Evolutionary conservation across 2,329 filamentous ascomycete species (phyloP), one percentile per base, ranked within the genome.

Genomic region (Fonsecaea nubica): DNA sequence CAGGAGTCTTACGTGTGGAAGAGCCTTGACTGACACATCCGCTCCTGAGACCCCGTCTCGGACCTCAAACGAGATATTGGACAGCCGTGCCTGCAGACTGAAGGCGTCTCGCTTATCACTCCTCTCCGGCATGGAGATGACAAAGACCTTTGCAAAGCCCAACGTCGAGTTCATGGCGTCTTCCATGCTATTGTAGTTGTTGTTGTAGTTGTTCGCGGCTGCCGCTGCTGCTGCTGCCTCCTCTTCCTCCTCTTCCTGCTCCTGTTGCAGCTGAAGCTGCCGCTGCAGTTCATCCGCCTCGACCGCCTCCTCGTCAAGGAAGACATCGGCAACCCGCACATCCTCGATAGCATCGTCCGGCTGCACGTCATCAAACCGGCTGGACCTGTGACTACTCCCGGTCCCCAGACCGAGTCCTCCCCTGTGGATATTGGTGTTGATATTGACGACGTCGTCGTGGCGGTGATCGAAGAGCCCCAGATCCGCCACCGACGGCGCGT

Each of bases 51-150:
- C 69, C 18, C 71, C 71, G 30, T 69, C 69, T 13, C 68, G 63
- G 15, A 63, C 54, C 8, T 62, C 67, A 48, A 66, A 68, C 21
- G 36, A 58, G 12, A 72, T 67, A 0, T 77, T 79, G 0, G 78
- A 79, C 36, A 83, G 63, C 0, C 78, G 74, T 38, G 80, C 77
- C 4, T 79, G 76, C 5, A 86, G 72, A 1, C 78, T 74, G 13
- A 86, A 74, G 3, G 79, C 80, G 76, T 85, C 84, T 55, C 80
- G 78, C 69, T 83, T 83, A 72, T 85, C 83, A 3, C 78, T 80
- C 35, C 84, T 77, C 48, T 80, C 77, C 3, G 81, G 79, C 15
- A 85, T 74, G 6, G 80, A 79, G 54, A 86, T 76, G 18, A 81
- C 79, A 61, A 83, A 82, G 30, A 84, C 75, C 52, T 80, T 79